Evolutionary conservation across 2,329 filamentous ascomycete genomes (phyloP).

Genomic region (Fusarium pilosicola): DNA sequence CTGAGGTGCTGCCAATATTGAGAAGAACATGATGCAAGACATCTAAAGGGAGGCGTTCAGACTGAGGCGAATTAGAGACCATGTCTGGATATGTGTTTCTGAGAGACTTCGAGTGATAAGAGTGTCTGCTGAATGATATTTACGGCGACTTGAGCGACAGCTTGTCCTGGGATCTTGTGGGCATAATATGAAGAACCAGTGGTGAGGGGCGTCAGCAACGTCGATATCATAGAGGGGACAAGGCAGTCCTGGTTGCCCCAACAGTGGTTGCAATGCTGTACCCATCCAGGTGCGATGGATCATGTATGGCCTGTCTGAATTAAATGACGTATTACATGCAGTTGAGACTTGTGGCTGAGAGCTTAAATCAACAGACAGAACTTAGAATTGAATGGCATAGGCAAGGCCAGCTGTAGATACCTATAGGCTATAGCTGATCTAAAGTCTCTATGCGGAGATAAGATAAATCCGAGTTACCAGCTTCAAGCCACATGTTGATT

Average conservation of each 20-base stretch:
- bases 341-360: too few relatives aligned
- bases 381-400: too few relatives aligned
- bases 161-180: neutral
- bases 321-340: neutral
- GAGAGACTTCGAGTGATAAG: fast-evolving
- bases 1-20: neutral
- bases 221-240: neutral
- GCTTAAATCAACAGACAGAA: too few relatives aligned
- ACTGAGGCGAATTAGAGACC: fast-evolving
- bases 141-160: neutral
- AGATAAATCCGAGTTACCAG: neutral
- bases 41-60: neutral
- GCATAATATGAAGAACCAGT: neutral
- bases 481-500: neutral
- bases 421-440: too few relatives aligned
- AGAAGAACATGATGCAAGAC: neutral
- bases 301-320: neutral
- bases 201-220: neutral
- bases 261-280: neutral
- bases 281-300: neutral
- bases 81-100: fast-evolving
- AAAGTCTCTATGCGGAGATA: neutral
- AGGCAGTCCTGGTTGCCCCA: neutral
- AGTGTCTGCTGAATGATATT: fast-evolving
- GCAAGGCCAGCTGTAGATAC: too few relatives aligned